A percentile compares a stretch with the other conserved stretches of the same genome.
Evolutionary conservation across 306 rosid genomes (phyloP).

Genomic region (Dalbergia oliveri): DNA sequence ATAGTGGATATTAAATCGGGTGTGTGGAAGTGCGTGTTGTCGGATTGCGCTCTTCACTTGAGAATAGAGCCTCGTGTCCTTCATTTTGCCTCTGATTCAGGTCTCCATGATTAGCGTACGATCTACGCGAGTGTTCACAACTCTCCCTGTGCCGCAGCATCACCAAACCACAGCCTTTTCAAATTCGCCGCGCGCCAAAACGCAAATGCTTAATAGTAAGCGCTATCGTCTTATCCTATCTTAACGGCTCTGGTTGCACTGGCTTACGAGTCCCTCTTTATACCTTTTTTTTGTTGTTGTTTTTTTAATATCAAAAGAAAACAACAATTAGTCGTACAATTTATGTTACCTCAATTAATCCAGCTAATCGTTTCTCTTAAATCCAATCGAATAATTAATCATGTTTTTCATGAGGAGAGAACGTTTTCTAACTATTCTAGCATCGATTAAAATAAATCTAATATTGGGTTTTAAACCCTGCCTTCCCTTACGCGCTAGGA

Average conservation of each 20-base stretch:
- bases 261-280: slow-evolving; percentile 9
- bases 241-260: slow-evolving; percentile 26
- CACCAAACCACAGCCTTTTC: slow-evolving; percentile 40
- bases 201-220: neutral
- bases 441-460: neutral
- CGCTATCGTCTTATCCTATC: slow-evolving; percentile 21
- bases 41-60: slow-evolving; percentile 1
- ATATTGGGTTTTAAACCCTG: neutral
- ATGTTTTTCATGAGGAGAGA: neutral
- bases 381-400: neutral
- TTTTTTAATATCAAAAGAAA: neutral
- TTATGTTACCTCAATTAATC: neutral
- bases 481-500: neutral
- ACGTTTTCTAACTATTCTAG: neutral
- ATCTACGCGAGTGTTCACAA: neutral
- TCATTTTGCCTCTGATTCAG: slow-evolving; percentile 2
- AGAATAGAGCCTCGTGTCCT: slow-evolving; percentile 38
- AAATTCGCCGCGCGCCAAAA: slow-evolving; percentile 53
- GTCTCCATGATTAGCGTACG: slow-evolving; percentile 2
- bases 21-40: slow-evolving; percentile 42
- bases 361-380: too few relatives aligned
- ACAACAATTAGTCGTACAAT: neutral
- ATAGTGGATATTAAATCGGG: neutral
- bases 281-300: neutral
- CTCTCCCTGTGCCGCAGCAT: slow-evolving; percentile 25